Evolutionary conservation across 805 yeast genomes (phyloP).

Genomic region (Nakazawaea wickerhamii): DNA sequence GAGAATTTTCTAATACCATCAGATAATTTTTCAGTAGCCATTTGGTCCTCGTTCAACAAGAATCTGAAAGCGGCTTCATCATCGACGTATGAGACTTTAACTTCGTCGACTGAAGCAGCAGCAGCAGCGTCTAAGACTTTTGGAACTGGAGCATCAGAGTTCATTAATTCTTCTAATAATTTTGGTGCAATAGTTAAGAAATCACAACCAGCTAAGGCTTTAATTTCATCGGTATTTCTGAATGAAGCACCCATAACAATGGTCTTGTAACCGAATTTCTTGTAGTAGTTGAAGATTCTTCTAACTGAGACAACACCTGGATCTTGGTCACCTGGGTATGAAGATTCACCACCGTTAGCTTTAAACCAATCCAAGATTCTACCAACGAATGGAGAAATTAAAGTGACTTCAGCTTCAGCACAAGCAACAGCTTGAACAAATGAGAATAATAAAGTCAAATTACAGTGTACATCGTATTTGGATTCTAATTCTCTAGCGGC

Average conservation of each 20-base stretch:
- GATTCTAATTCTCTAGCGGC: constrained; percentile 95
- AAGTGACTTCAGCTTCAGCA: constrained; percentile 95
- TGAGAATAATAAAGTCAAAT: constrained; percentile 92
- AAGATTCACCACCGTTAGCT: constrained; percentile 81
- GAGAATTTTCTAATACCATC: constrained; percentile 98
- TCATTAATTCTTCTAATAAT: constrained; percentile 80
- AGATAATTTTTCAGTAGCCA: constrained; percentile 96
- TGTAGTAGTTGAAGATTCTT: constrained; percentile 92
- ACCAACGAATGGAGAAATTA: constrained; percentile 98
- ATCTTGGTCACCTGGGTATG: constrained; percentile 70
- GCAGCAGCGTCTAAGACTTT: constrained; percentile 65
- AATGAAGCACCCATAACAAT: constrained; percentile 99
- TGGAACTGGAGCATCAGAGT: constrained; percentile 77
- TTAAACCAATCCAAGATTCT: constrained; percentile 99
- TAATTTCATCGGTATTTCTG: constrained; percentile 95
- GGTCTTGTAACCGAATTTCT: constrained; percentile 93
- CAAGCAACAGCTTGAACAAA: constrained; percentile 97
- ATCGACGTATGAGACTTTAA: constrained; percentile 75
- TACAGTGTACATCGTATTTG: constrained; percentile 87
- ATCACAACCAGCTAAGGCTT: constrained; percentile 96
- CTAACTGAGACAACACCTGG: constrained; percentile 96
- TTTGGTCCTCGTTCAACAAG: constrained; percentile 89
- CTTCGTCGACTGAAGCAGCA: constrained; percentile 50
- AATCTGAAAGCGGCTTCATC: constrained; percentile 90
- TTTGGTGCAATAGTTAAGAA: constrained; percentile 92